Percentiles rank a stretch among this genome's conserved stretches.
Evolutionary conservation across 2,329 filamentous ascomycete species (phyloP).

Genomic region (Trichophyton rubrum): DNA sequence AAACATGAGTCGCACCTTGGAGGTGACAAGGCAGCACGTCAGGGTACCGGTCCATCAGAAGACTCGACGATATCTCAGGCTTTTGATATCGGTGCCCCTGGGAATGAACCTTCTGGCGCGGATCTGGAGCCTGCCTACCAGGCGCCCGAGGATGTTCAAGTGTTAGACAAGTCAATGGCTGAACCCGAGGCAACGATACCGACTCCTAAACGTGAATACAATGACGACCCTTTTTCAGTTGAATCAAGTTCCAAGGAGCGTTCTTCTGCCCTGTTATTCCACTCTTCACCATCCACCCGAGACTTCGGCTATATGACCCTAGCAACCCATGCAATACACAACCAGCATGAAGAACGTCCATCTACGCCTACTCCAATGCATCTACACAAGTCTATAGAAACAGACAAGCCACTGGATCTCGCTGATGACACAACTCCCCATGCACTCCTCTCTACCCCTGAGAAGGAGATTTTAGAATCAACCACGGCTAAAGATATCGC

Average conservation of each 20-base stretch:
- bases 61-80: background rate
- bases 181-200: constrained; percentile 1
- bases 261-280: constrained; percentile 34
- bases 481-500: background rate
- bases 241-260: constrained; percentile 35
- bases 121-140: background rate
- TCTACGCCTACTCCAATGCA: background rate
- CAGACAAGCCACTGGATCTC: background rate
- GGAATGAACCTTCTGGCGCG: background rate
- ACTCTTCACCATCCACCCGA: constrained; percentile 29
- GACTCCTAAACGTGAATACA: background rate
- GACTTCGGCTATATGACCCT: constrained; percentile 8
- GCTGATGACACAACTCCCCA: background rate
- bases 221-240: constrained; percentile 24
- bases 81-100: background rate
- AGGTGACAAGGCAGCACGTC: background rate
- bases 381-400: background rate
- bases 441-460: background rate
- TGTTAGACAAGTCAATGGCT: constrained; percentile 10
- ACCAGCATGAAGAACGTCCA: background rate
- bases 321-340: background rate
- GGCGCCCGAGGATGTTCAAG: background rate
- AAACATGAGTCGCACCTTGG: background rate
- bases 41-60: background rate
- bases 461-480: background rate